phyloP scores from a whole-genome alignment of 2,329 filamentous ascomycete genomes.

The Neofusicoccum kwambonambiense region DNA sequence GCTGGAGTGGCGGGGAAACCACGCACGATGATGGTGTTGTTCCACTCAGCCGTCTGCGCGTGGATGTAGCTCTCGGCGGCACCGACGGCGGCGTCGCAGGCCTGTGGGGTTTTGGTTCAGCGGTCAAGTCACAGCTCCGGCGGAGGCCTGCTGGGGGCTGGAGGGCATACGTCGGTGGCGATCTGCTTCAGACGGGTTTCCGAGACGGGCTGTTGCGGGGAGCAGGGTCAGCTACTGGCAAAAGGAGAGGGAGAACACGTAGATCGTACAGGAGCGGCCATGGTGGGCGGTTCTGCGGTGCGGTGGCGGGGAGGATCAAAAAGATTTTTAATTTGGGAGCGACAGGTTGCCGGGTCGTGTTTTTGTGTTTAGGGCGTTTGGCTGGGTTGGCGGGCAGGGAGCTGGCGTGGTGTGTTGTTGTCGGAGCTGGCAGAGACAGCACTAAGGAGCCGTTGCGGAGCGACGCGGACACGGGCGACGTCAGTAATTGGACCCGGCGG shows the following conservation, averaged over 20 bases:
- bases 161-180: conserved; percentile 68
- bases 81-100: conserved; percentile 76
- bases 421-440: not conserved
- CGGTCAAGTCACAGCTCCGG: not conserved
- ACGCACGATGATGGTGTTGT: conserved; percentile 86
- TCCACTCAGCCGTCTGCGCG: conserved; percentile 80
- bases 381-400: not conserved
- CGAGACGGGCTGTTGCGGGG: conserved; percentile 60
- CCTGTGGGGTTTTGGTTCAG: conserved; percentile 51
- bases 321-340: not conserved
- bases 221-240: not conserved
- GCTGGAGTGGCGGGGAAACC: conserved; percentile 17
- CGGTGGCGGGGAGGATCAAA: not conserved
- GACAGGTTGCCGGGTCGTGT: not conserved
- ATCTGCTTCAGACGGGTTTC: conserved; percentile 80
- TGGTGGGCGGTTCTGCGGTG: not conserved
- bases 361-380: not conserved
- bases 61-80: conserved; percentile 82
- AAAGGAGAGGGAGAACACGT: conserved; percentile 14
- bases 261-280: conserved; percentile 16
- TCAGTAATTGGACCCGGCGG: conserved; percentile 8
- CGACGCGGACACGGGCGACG: not conserved
- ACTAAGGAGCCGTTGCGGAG: not conserved
- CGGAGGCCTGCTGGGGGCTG: not conserved
- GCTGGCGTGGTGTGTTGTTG: conserved; percentile 9